Evolutionary conservation across 768 basidiomycete species (phyloP), one percentile per base, ranked within the genome.

Genomic region (Termitomyces eurrhizus): DNA sequence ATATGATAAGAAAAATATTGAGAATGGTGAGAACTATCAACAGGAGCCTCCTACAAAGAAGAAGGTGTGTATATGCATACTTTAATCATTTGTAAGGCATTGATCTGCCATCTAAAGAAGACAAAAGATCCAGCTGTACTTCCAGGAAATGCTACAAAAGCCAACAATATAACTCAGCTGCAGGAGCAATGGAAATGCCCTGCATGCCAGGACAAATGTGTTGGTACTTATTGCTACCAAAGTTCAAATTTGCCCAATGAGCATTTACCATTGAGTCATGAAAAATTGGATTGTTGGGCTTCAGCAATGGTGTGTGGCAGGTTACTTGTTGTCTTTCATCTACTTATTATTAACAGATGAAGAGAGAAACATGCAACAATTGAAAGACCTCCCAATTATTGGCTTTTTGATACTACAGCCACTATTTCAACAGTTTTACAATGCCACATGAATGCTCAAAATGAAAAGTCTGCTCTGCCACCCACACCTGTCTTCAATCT

Each of bases 231-330:
- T 24, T 52, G 51, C 51, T 52, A 52, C 14, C 3, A 13, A 5
- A 35, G n/a, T 21, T 16, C 36, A 52, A 18, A 52, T 16, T 33
- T 21, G 7, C 36, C 60, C 14, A 45, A 65, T 62, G 62, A 58
- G 49, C 66, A 63, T 60, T 50, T 59, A 8, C 52, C 57, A 9
- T 33, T 62, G 7, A 62, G 29, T 39, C 57, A 59, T 62, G 57
- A 62, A 11, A 24, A n/a, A 8, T 35, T 58, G 16, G 52, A 62
- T 39, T 54, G 52, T 44, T 62, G 57, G 52, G 61, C 61, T 29
- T 58, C 44, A 12, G 57, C 61, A 37, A 62, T 62, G n/a, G n/a
- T 35, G 51, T 62, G 42, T 32, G 51, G 35, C 16, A 32, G 8
- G 14, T 55, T 21, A 1, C 53, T 58, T 41, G 26, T 35, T 26